Evolutionary conservation across 495 filamentous ascomycete species (phyloP).

Genomic region (Entonaema liquescens): DNA sequence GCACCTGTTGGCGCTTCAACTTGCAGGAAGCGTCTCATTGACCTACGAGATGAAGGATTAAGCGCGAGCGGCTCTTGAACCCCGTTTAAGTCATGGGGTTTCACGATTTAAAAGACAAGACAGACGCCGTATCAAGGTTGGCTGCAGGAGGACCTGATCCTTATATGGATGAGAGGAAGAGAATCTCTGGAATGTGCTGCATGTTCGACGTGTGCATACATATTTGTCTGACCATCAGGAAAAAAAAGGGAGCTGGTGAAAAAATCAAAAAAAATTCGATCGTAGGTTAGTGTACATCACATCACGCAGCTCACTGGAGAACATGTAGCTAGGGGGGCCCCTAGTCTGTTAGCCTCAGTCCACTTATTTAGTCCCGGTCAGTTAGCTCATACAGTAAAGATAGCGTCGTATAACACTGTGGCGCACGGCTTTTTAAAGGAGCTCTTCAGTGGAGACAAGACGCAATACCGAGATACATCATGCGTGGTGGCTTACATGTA

Average conservation of each 20-base stretch:
- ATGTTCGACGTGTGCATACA: conserved; percentile 22
- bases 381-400: background rate
- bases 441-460: conserved; percentile 28
- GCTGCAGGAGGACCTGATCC: conserved; percentile 2
- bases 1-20: conserved; percentile 25
- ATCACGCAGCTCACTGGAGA: background rate
- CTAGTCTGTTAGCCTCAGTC: background rate
- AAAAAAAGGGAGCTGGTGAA: background rate
- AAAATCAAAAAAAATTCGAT: background rate
- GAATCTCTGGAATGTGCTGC: conserved; percentile 1
- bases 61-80: conserved; percentile 38
- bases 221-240: background rate
- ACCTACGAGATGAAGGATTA: conserved; percentile 23
- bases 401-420: background rate
- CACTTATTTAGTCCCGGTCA: background rate
- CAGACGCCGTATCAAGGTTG: conserved; percentile 33
- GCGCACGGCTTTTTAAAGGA: conserved; percentile 20
- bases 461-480: background rate
- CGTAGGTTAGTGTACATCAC: background rate
- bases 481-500: background rate
- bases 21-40: conserved; percentile 17
- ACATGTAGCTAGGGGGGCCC: conserved; percentile 7
- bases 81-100: background rate
- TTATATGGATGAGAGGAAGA: conserved; percentile 6
- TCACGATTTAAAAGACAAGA: conserved; percentile 29